Percentiles rank a stretch among this genome's conserved stretches.
Conservation (phyloP, 2,329 filamentous ascomycete genomes). For the Xylariaceae sp. region DNA sequence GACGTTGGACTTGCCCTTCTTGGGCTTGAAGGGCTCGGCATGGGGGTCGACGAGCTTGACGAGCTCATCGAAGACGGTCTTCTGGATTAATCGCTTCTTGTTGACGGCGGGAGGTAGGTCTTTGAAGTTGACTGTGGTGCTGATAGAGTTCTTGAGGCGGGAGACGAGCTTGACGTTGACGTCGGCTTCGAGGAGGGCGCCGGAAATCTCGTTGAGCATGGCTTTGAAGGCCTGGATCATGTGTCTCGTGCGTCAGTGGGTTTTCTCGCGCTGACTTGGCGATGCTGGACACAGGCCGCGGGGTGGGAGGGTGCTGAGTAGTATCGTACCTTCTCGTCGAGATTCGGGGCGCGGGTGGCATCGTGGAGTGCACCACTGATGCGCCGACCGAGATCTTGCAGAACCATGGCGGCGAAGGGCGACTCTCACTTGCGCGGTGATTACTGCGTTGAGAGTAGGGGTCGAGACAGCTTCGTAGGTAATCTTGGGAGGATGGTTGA, state of each 20-base stretch:
- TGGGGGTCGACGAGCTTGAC: conserved; percentile 95
- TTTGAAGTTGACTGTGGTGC: conserved; percentile 87
- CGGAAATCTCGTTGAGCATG: conserved; percentile 98
- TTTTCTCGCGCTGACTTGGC: conserved; percentile 2
- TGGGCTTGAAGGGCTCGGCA: conserved; percentile 90
- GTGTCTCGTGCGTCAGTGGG: conserved; percentile 32
- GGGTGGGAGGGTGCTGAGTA: conserved; percentile 5
- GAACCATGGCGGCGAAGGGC: conserved; percentile 66
- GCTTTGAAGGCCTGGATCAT: conserved; percentile 75
- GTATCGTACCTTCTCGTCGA: conserved; percentile 81
- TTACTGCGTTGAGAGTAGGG: no score
- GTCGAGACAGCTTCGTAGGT: no score
- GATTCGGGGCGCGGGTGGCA: conserved; percentile 83
- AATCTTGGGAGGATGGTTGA: no score
- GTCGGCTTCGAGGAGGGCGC: conserved; percentile 91
- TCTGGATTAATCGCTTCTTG: conserved; percentile 98
- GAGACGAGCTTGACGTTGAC: conserved; percentile 94
- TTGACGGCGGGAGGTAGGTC: conserved; percentile 87
- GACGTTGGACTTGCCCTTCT: conserved; percentile 92
- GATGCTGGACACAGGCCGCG: background rate
- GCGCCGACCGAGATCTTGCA: conserved; percentile 96
- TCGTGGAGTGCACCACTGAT: conserved; percentile 96
- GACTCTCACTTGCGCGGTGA: background rate
- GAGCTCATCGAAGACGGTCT: conserved; percentile 94
- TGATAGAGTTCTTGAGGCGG: conserved; percentile 89